Evolutionary conservation across 495 filamentous ascomycete genomes (phyloP).

Genomic region (Thozetella sp.): DNA sequence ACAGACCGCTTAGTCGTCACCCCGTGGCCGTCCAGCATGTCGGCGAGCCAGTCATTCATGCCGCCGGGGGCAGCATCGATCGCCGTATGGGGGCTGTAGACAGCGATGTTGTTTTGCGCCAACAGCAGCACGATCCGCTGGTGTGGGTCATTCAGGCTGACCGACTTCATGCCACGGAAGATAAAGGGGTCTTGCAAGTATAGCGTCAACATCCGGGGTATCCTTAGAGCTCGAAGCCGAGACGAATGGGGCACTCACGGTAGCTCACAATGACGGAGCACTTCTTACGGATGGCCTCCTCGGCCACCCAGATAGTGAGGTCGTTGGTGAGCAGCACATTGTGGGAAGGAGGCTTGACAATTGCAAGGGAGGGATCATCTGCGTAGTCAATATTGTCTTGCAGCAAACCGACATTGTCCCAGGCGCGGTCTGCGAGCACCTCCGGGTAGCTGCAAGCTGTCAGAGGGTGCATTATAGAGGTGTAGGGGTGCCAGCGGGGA

Average conservation of each 20-base stretch:
- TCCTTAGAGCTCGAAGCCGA: background rate
- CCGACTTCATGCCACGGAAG: constrained; percentile 84
- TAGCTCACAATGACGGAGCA: constrained; percentile 86
- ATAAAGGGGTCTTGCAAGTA: constrained; percentile 81
- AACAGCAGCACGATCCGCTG: constrained; percentile 83
- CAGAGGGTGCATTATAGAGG: background rate
- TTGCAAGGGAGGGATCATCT: background rate
- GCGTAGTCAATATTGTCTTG: constrained; percentile 27
- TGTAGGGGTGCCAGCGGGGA: constrained; percentile 12
- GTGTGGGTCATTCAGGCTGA: constrained; percentile 83
- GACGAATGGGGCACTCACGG: constrained; percentile 54
- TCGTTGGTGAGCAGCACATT: constrained; percentile 86
- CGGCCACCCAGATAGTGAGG: constrained; percentile 83
- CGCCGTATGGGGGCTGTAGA: constrained; percentile 95
- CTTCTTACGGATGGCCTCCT: constrained; percentile 80
- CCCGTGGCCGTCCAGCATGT: constrained; percentile 59
- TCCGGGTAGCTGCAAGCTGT: constrained; percentile 76
- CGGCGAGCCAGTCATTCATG: constrained; percentile 92
- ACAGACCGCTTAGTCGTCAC: constrained; percentile 30
- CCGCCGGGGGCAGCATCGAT: constrained; percentile 87
- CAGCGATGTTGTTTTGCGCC: constrained; percentile 86
- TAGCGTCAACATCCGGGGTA: background rate
- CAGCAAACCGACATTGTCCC: constrained; percentile 74
- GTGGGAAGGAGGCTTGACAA: background rate
- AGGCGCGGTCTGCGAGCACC: constrained; percentile 84